Base-by-base conservation (phyloP, 805 yeast genomes). In the Candida berthetii region DNA sequence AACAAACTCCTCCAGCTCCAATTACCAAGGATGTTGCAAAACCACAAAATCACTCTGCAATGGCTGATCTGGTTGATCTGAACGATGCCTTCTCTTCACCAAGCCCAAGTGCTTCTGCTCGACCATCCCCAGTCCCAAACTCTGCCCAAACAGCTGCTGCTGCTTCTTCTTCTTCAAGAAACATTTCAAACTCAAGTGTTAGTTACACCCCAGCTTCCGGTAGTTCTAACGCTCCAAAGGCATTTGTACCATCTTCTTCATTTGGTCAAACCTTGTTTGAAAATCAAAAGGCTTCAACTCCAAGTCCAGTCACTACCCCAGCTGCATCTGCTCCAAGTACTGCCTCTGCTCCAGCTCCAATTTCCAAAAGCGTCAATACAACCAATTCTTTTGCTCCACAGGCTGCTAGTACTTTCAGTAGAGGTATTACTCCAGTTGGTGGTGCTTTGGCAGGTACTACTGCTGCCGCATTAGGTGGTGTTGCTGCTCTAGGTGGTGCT, bases 231-330 rank as follows among this genome's bases (percentile, higher is more conserved):
- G 61, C 62, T 33, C 48, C 61, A 7, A 65, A 62, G 45, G 62
- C 65, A 35, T 91, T 90, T 64, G 83, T 77, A 41, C 97, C 97
- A 29, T 72, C 89, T 15, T 88, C 96, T 0, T 64, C 74, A 10
- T 91, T 90, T 68, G 98, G 98, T 27, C 96, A 85, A 63, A 73
- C 74, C 29, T 70, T 90, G 40, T 62, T 68, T 22, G 56, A 18
- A 52, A 57, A 28, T 5, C 19, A 18, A 14, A 32, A 36, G 13
- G 28, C 33, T 34, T 38, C 51, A 17, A 40, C 55, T 20, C 47
- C 57, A 31, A 41, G 55, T 16, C 45, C 54, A 18, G 44, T 52
- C 17, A 41, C 51, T 5, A 41, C 54, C 3, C 51, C 51, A 35
- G 40, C 41, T 14, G 34, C 47, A 7, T 42, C 42, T 31, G 44